phyloP scores from a whole-genome alignment of 331 rosid genomes.

The Rhamnella rubrinervis region DNA sequence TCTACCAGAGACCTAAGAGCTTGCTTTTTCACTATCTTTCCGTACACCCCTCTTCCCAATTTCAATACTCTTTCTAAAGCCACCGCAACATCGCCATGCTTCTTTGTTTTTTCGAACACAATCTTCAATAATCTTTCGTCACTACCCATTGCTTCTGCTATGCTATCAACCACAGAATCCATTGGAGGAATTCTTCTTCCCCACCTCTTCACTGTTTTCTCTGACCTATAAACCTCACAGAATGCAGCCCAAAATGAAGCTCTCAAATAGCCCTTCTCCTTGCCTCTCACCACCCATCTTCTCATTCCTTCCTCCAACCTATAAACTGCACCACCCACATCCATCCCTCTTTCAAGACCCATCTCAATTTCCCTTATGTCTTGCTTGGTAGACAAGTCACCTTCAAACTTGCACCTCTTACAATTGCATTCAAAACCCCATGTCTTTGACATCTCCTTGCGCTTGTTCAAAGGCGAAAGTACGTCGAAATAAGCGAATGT shows the following conservation, averaged over 20 bases:
- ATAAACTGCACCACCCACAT: conserved; percentile 50
- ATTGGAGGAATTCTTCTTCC: conserved; percentile 54
- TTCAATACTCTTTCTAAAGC: conserved; percentile 58
- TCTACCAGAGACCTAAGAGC: conserved; percentile 59
- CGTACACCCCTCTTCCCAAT: conserved; percentile 67
- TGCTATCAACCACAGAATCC: conserved; percentile 49
- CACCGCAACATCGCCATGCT: conserved; percentile 28
- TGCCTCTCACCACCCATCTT: conserved; percentile 66
- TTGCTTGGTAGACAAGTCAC: conserved; percentile 35
- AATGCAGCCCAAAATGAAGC: conserved; percentile 78
- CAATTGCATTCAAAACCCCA: conserved; percentile 84
- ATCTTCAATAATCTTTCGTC: conserved; percentile 70
- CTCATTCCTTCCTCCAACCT: conserved; percentile 78
- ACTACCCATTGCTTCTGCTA: conserved; percentile 63
- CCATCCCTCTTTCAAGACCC: conserved; percentile 60
- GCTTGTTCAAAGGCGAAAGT: conserved; percentile 40
- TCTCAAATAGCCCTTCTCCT: conserved; percentile 66
- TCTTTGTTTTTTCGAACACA: conserved; percentile 49
- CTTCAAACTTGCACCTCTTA: conserved; percentile 79
- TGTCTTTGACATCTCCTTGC: conserved; percentile 55
- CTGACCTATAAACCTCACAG: conserved; percentile 47
- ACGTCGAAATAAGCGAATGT: conserved; percentile 68
- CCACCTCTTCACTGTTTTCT: conserved; percentile 66
- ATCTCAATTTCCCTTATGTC: conserved; percentile 67
- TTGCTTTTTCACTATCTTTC: conserved; percentile 67